phyloP scores from a whole-genome alignment of 768 basidiomycete species.

The Kwoniella botswanensis region DNA sequence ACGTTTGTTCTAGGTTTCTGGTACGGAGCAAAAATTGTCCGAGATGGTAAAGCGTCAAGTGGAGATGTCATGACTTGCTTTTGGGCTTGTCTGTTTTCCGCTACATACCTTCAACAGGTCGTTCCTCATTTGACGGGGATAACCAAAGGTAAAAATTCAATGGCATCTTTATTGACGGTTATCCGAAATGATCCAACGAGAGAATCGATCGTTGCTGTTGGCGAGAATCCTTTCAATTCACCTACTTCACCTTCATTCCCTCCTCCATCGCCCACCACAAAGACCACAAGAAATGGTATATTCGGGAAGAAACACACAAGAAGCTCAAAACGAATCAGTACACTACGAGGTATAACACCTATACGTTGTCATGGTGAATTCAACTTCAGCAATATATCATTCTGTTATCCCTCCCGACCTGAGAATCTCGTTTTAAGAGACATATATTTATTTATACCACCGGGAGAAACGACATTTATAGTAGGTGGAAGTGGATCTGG shows the following conservation, averaged over 20 bases:
- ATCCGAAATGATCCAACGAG: slow-evolving; percentile 59
- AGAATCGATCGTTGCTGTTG: not conserved
- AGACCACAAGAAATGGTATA: not conserved
- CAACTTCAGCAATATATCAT: slow-evolving; percentile 66
- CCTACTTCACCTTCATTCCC: slow-evolving; percentile 19
- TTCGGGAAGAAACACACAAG: not conserved
- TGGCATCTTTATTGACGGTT: slow-evolving; percentile 71
- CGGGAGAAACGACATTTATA: slow-evolving; percentile 75
- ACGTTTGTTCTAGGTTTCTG: slow-evolving; percentile 98
- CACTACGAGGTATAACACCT: slow-evolving; percentile 72
- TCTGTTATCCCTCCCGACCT: slow-evolving; percentile 76
- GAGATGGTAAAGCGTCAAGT: slow-evolving; percentile 69
- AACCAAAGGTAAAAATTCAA: slow-evolving; percentile 80
- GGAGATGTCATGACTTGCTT: slow-evolving; percentile 95
- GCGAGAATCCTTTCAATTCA: slow-evolving; percentile 31
- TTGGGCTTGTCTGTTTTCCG: slow-evolving; percentile 93
- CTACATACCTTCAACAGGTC: slow-evolving; percentile 82
- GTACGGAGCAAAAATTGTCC: slow-evolving; percentile 89
- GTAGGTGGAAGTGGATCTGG: slow-evolving; percentile 79
- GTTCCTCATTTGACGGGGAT: slow-evolving; percentile 79
- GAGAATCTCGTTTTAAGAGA: slow-evolving; percentile 66
- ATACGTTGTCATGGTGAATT: slow-evolving; percentile 72
- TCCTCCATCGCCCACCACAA: not conserved
- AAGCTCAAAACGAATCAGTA: slow-evolving; percentile 11
- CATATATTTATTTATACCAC: slow-evolving; percentile 72